These are phyloP conservation scores for Prillingera fragicola DNA, from an alignment of 1,284 basidiomycete species.

Conservation along the genomic window DNA sequence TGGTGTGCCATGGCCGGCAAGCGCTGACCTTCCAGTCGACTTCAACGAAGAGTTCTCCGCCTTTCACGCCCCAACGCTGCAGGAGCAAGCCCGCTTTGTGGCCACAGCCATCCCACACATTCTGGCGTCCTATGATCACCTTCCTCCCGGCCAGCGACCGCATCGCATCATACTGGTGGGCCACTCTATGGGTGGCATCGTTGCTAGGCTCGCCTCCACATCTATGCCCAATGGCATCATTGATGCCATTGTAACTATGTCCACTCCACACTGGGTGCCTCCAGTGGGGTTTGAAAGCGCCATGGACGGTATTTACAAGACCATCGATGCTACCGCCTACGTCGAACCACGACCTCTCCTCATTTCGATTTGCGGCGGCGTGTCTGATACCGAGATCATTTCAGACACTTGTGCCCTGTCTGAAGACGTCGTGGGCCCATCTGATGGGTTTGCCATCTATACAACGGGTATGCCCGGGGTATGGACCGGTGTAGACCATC, in stretches of 20 bases:
- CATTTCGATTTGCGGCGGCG: conserved; percentile 84
- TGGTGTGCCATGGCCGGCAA: background rate
- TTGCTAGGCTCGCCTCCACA: conserved; percentile 56
- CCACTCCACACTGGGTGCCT: conserved; percentile 82
- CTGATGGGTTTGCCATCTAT: conserved; percentile 69
- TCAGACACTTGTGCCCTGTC: conserved; percentile 82
- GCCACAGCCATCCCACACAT: conserved; percentile 69
- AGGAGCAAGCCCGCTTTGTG: conserved; percentile 75
- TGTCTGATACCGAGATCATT: conserved; percentile 84
- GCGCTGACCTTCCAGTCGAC: conserved; percentile 59
- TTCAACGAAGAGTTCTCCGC: conserved; percentile 98
- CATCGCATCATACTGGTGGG: conserved; percentile 67
- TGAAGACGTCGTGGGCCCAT: conserved; percentile 8
- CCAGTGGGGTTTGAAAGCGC: conserved; percentile 73
- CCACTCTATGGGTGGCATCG: conserved; percentile 98
- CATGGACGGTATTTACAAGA: conserved; percentile 66
- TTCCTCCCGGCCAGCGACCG: conserved; percentile 37
- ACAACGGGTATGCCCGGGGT: conserved; percentile 79
- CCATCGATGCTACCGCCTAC: conserved; percentile 41
- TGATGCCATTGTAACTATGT: conserved; percentile 85
- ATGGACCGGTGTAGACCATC: conserved; percentile 93
- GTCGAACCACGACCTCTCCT: conserved; percentile 57
- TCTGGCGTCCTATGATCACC: conserved; percentile 61
- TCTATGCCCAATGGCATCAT: conserved; percentile 55
- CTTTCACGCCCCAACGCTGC: conserved; percentile 83